Base-by-base conservation (phyloP, 192 early-diverging fungal genomes). In the Coemansia sp. region DNA sequence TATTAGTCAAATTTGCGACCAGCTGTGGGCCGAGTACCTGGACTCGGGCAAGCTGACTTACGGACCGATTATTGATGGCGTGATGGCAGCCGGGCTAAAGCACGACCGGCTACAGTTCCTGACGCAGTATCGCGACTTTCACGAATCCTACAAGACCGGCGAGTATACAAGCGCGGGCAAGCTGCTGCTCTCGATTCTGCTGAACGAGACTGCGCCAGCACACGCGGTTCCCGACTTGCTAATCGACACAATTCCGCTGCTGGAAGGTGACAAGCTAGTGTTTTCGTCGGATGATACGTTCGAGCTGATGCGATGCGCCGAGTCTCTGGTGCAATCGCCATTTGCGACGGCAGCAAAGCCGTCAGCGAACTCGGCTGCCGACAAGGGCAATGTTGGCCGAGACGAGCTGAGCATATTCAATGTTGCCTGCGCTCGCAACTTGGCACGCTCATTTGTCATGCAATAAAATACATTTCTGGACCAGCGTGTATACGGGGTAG, bases 291-390 rank as follows among this genome's bases (percentile, higher is more conserved):
- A 73, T 2, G 79, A 84, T 12, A 89, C 85, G 1, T 67, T 75
- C 19, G 87, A 79, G 55, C 58, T 89, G 38, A 84, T 89, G 84
- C 65, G 80, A 35, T 79, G 81, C 63, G 63, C 85, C 8, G 87
- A 89, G 51, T 70, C 84, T 21, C 34, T 81, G 14, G 50, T 50
- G 19, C 54, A 43, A 28, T 40, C 47, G 27, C 45, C 30, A 20
- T 20, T 43, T 10, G 17, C 48, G 12, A 8, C 12, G 11, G 20
- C n/a, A 26, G 20, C 23, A 8, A 32, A 11, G 38, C 29, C 47
- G 3, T 2, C 49, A 4, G 25, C 30, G 47, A 35, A 35, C n/a
- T 12, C n/a, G n/a, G 32, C 21, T 44, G 5, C 22, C 8, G 14
- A 44, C 25, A n/a, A 5, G 12, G 6, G 35, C 15, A 15, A n/a